Conservation (phyloP, 768 basidiomycete species). For the Nevesoporus exiguus region DNA sequence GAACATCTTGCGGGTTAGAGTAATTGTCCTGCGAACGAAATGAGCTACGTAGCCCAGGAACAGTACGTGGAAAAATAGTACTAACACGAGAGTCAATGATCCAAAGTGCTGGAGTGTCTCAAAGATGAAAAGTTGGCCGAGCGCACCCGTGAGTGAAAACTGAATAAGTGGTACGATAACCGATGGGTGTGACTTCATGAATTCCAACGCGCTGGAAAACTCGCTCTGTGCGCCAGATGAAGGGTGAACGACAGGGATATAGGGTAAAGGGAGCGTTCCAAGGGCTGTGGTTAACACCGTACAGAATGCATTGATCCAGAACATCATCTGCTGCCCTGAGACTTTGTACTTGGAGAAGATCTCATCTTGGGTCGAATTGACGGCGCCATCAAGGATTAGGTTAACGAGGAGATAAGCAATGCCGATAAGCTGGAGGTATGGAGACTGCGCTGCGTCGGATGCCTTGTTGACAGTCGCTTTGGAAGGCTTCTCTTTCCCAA, state of each 20-base stretch:
- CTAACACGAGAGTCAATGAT: constrained; percentile 82
- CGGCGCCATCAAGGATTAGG: constrained; percentile 86
- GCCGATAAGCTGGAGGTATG: constrained; percentile 66
- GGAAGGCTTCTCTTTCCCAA: constrained; percentile 57
- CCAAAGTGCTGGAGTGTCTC: constrained; percentile 93
- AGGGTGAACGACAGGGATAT: constrained; percentile 81
- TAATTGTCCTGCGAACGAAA: constrained; percentile 66
- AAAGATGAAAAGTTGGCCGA: constrained; percentile 97
- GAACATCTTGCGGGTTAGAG: constrained; percentile 93
- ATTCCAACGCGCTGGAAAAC: constrained; percentile 63
- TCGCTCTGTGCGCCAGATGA: constrained; percentile 57
- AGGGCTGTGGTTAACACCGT: constrained; percentile 69
- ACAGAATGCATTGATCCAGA: constrained; percentile 91
- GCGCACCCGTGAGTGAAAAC: constrained; percentile 86
- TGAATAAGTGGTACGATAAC: constrained; percentile 70
- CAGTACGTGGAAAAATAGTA: constrained; percentile 11
- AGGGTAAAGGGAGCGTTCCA: constrained; percentile 69
- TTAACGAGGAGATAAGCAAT: constrained; percentile 78
- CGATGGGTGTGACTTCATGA: constrained; percentile 74
- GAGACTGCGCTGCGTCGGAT: constrained; percentile 25
- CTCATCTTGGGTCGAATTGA: constrained; percentile 96
- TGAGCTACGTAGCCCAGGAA: constrained; percentile 3
- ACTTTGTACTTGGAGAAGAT: constrained; percentile 77
- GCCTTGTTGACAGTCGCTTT: constrained; percentile 35
- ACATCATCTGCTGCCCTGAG: constrained; percentile 98